Base-by-base conservation (phyloP, 2,329 filamentous ascomycete genomes). In the Talaromyces sp. region DNA sequence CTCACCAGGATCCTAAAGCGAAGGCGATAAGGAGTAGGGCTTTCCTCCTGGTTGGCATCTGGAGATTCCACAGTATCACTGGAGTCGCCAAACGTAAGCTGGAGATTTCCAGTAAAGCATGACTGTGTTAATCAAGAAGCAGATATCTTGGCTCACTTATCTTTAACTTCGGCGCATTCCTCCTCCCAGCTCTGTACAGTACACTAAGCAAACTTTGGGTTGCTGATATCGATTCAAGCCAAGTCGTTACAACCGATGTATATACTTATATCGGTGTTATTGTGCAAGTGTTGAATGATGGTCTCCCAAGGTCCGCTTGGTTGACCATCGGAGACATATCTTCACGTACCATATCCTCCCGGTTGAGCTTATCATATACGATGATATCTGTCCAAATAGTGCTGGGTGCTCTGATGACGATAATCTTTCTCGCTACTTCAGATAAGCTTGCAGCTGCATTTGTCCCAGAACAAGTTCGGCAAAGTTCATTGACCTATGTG, bases 231-330 rank as follows among this genome's bases (percentile, higher is more conserved):
- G 87, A 91, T 73, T 76, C 85, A 0, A 84, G 81, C 1, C 79
- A 86, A 67, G 86, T 90, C 1, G 86, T 84, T 19, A 89, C 86
- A 0, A 89, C 86, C 0, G 87, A 90, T 65, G 79, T 83, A 0
- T 90, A 89, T 74, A 91, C 87, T 0, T 92, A 92, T 73, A 90
- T 92, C 66, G 82, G 84, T 22, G 83, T 87, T 0, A 81, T 91
- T 0, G 85, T 84, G 1, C 87, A 92, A 72, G 88, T 90, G 0
- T 75, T 92, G 16, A 92, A 92, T 68, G 89, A 92, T 73, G 89
- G 89, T 0, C 84, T 92, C 0, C 89, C 89, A 0, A 82, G 89
- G 24, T 86, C 88, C 0, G 83, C 88, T 0, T 92, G 87, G 85
- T 80, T 88, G 6, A 83, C 90, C 64, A 90, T 92, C 64, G 89